phyloP scores from a whole-genome alignment of 441 rosid genomes.

The Brassica hybrid region DNA sequence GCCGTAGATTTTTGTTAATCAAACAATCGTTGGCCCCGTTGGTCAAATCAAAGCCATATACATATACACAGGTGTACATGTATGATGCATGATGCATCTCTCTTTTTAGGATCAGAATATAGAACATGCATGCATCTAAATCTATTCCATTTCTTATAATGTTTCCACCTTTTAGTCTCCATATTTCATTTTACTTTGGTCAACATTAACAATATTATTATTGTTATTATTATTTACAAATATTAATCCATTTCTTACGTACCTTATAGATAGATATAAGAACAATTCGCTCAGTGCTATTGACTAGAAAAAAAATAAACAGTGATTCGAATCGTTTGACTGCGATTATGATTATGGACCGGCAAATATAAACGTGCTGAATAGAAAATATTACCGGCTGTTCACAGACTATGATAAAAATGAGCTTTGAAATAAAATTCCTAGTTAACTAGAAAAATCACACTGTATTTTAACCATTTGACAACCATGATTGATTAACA shows the following conservation, averaged over 20 bases:
- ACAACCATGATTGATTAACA: not conserved
- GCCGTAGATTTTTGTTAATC: conserved; percentile 13
- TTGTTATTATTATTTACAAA: not conserved
- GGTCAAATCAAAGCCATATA: conserved; percentile 4
- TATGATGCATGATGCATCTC: conserved; percentile 18
- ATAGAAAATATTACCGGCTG: not conserved
- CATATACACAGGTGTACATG: not conserved
- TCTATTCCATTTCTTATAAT: conserved; percentile 8
- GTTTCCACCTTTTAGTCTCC: not conserved
- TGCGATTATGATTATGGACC: not conserved
- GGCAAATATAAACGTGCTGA: not conserved
- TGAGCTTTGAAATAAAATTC: not conserved
- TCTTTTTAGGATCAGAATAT: not conserved
- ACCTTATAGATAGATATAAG: not conserved
- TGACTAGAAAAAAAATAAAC: not conserved
- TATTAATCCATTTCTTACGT: not conserved
- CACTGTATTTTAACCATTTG: not conserved
- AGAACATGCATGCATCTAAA: conserved; percentile 12
- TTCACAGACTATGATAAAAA: not conserved
- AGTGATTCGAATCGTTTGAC: not conserved
- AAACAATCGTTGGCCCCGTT: not conserved
- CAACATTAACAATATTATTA: not conserved
- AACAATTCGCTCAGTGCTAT: not conserved
- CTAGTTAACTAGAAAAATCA: not conserved
- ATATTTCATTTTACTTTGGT: not conserved